Evolutionary conservation across 345 rosid genomes (phyloP), one percentile per base, ranked within the genome.

Genomic region (Gossypium ekmanianum): DNA sequence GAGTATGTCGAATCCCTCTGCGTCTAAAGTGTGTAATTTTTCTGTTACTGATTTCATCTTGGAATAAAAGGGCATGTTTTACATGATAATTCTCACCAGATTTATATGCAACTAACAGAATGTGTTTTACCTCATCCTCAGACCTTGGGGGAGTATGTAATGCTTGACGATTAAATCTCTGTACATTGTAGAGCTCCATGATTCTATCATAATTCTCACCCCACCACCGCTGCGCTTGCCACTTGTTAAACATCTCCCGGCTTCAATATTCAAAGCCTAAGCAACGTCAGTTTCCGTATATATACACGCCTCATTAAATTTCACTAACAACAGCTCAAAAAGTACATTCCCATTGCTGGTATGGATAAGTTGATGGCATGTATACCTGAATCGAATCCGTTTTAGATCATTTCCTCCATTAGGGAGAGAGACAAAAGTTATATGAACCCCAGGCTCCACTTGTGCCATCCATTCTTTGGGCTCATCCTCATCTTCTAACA

Each of bases 191-290:
- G 56, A 95, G 96, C 84, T 93, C 99, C 89, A 91, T 92, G 81
- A 95, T 91, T 74, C 96, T 84, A 55, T 95, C 99, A 7, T 86
- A 95, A 61, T 95, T 95, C 86, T 95, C 99, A 24, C 90, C 97
- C 99, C 99, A 95, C 99, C 98, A 95, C 63, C 90, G 76, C 85
- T 95, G 99, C 0, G 99, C 99, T 84, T 95, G 94, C 94, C 94
- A 95, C 77, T 95, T 95, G 74, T 95, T 85, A 39, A 95, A 95
- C 94, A 93, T 91, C 79, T 95, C 99, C 1, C 98, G 96, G 85
- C 99, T 94, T 82, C 84, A 79, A 76, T 79, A 72, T 56, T 68
- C 71, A 77, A 81, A 41, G 43, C 75, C 71, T 45, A 68, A 72
- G 47, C 2, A 76, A 78, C 41, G 73, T 78, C 74, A 82, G 79